phyloP scores from a whole-genome alignment of 495 filamentous ascomycete species.

The Glonium stellatum region DNA sequence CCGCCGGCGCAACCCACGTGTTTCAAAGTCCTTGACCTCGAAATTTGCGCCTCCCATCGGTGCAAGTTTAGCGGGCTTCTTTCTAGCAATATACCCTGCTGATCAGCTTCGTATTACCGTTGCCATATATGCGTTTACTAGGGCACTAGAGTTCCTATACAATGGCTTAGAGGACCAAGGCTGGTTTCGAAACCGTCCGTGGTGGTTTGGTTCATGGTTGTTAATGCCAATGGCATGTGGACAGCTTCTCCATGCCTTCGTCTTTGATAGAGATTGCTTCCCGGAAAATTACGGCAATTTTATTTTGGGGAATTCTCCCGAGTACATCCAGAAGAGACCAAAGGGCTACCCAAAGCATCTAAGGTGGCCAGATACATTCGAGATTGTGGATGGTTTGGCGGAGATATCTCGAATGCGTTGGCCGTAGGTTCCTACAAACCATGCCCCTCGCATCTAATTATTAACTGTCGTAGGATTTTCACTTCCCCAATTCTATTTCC shows the following conservation, averaged over 20 bases:
- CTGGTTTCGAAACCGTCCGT: conserved; percentile 61
- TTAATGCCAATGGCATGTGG: conserved; percentile 87
- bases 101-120: conserved; percentile 72
- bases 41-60: conserved; percentile 79
- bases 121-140: conserved; percentile 69
- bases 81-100: conserved; percentile 69
- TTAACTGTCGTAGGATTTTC: conserved; percentile 47
- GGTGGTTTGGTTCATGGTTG: conserved; percentile 97
- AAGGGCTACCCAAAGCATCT: conserved; percentile 56
- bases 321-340: conserved; percentile 72
- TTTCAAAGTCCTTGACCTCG: conserved; percentile 68
- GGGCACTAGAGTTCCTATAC: conserved; percentile 79
- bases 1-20: conserved; percentile 70
- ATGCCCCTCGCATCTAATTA: not conserved
- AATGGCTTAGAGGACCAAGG: conserved; percentile 76
- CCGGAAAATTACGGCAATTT: conserved; percentile 66
- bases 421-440: conserved; percentile 54
- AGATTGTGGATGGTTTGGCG: conserved; percentile 74
- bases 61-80: conserved; percentile 75
- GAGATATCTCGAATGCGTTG: conserved; percentile 73
- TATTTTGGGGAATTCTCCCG: conserved; percentile 63
- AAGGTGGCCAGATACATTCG: conserved; percentile 66
- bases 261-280: conserved; percentile 88
- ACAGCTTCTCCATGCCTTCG: conserved; percentile 82
- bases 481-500: conserved; percentile 86